Evolutionary conservation across 345 rosid species (phyloP), one percentile per base, ranked within the genome.

Genomic region (Gossypium stocksii): DNA sequence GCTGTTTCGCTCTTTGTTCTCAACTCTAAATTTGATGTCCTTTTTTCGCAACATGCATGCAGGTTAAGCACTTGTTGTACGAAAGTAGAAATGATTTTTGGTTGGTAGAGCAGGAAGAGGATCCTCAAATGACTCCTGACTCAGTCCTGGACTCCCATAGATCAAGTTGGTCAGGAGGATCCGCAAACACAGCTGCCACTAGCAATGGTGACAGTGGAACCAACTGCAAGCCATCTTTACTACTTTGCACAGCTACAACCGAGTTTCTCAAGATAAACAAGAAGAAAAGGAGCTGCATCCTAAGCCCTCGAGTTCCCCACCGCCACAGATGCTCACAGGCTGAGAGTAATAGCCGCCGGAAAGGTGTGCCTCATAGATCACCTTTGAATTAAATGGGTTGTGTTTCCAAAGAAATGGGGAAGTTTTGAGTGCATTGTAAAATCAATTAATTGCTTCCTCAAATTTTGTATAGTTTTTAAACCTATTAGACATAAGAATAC

Each of bases 361-460:
- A 88, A 86, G 84, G 86, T 65, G 79, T 86, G 23, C 91, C 91
- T 38, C 82, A 72, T 60, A 84, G 89, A 77, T 84, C 91, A 17
- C 91, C 89, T 58, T 81, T 88, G 66, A 75, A 81, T 78, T 88
- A 78, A 86, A 53, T 67, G 15, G 48, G 41, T 34, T 34, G 41
- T 34, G 41, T 34, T 34, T 34, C 49, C 53, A 44, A 45, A 45
- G 41, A 34, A 69, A n/a, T 2, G 7, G 66, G 66, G 46, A 62
- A 62, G 66, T 62, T 61, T 29, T 62, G 66, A 62, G 22, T 2
- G 23, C 8, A 7, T 17, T 38, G 34, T 15, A 27, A 1, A 29
- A 1, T 43, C 23, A 38, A 25, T 4, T 3, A 58, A 58, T 63
- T 17, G 23, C 48, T 63, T 41, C 66, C 46, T 45, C 48, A 38